Evolutionary conservation across 345 rosid species (phyloP).

Genomic region (Streptanthus diversifolius): DNA sequence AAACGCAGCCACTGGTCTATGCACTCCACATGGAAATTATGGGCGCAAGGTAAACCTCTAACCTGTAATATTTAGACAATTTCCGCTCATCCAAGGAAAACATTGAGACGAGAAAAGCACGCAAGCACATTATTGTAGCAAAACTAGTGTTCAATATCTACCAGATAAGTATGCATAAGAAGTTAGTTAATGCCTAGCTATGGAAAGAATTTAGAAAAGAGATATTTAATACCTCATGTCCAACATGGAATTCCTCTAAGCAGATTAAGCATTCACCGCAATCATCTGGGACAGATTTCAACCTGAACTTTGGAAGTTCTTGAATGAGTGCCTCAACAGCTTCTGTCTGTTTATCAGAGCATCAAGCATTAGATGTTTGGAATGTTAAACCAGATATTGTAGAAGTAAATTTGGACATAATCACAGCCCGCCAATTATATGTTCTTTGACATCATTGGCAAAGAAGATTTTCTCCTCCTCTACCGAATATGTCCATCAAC

Average conservation of each 20-base stretch:
- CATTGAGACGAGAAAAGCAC: neutral
- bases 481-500: neutral
- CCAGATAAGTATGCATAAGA: neutral
- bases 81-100: neutral
- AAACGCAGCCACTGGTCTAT: conserved; percentile 94
- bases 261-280: conserved; percentile 99
- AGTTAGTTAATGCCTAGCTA: neutral
- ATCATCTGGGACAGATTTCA: conserved; percentile 95
- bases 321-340: conserved; percentile 97
- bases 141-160: neutral
- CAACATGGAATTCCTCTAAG: conserved; percentile 84
- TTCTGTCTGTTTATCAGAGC: conserved; percentile 58
- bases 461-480: neutral
- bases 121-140: neutral
- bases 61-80: conserved; percentile 51
- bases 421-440: neutral
- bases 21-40: conserved; percentile 96
- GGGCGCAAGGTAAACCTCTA: conserved; percentile 98
- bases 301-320: conserved; percentile 91
- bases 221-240: conserved; percentile 67
- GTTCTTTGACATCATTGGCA: conserved; percentile 12
- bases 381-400: neutral
- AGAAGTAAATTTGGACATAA: neutral
- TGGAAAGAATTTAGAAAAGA: neutral
- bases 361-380: conserved; percentile 1